Base-by-base conservation (phyloP, 129 eudicot species). In the Apium graveolens region DNA sequence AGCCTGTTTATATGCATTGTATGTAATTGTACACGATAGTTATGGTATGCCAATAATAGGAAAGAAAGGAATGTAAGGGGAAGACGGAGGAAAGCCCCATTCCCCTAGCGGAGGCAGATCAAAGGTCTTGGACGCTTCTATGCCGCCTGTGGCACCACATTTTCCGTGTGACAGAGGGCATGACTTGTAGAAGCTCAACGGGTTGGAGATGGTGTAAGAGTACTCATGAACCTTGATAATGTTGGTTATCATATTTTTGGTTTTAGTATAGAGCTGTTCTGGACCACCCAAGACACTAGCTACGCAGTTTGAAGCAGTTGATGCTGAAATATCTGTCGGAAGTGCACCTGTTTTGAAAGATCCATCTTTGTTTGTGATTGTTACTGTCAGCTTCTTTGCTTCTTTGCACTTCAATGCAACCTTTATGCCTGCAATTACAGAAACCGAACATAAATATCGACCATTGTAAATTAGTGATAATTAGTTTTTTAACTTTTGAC, bases 41-140 rank as follows among this genome's bases (percentile, higher is more conserved):
- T 72, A 70, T 21, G 98, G 98, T 27, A 93, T 89, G n/a, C 98
- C 98, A 8, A 93, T 93, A 77, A 93, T 93, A 73, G 98, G 98
- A 43, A 93, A 0, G 80, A 91, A 82, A 1, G 98, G 98, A 37
- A 84, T 39, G 79, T 91, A 93, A 71, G 80, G 85, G 91, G 93
- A 88, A 74, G 92, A 70, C 55, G 98, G 98, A 32, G 97, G 89
- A 1, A 93, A 68, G 42, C 98, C 98, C 92, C 90, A 93, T 79
- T 93, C 98, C 70, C 80, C 86, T 20, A 95, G 98, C 65, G 91
- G 16, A 42, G 98, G 97, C 70, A 91, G 29, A 78, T 91, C 86
- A 70, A 93, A 49, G 43, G 93, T 91, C 73, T 91, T 88, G 11
- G 93, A 88, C 1, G 96, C 85, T 60, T 90, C 84, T 13, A 85